Conservation (phyloP, 2,329 filamentous ascomycete species). For the Metarhizium humberi region DNA sequence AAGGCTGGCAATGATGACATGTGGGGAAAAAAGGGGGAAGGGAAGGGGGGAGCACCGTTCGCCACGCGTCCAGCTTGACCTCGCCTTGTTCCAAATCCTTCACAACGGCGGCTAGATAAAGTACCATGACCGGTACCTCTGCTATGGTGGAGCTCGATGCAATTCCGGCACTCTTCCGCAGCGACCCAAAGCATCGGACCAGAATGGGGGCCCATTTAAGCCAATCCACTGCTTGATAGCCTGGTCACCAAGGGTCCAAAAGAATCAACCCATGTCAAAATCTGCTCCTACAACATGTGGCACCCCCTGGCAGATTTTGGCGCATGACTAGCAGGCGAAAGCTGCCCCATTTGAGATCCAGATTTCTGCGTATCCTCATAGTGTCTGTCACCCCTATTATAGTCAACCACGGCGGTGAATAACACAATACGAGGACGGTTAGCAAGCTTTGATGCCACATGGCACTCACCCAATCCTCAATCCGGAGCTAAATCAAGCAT, state of each 20-base stretch:
- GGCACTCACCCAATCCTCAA: too few species aligned
- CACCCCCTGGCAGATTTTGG: not conserved
- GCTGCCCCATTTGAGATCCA: too few species aligned
- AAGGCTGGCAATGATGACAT: too few species aligned
- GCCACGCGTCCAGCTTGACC: too few species aligned
- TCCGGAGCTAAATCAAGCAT: too few species aligned
- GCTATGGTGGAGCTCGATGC: slow-evolving; percentile 19
- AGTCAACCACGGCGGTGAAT: not conserved
- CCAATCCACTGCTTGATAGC: not conserved
- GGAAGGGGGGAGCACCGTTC: too few species aligned
- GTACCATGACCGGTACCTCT: not conserved
- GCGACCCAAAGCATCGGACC: slow-evolving; percentile 11
- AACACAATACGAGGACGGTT: not conserved
- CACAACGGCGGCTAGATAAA: not conserved
- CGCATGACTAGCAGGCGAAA: not conserved
- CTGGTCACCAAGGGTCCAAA: not conserved
- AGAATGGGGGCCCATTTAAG: not conserved
- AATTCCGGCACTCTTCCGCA: slow-evolving; percentile 21
- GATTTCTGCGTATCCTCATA: not conserved
- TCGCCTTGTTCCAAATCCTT: not conserved
- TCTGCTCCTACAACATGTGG: not conserved
- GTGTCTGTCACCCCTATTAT: not conserved
- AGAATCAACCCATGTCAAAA: not conserved
- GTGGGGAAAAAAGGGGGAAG: too few species aligned
- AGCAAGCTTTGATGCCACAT: too few species aligned